Evolutionary conservation across 2,329 filamentous ascomycete species (phyloP).

Genomic region (Macrophomina pseudophaseolina): DNA sequence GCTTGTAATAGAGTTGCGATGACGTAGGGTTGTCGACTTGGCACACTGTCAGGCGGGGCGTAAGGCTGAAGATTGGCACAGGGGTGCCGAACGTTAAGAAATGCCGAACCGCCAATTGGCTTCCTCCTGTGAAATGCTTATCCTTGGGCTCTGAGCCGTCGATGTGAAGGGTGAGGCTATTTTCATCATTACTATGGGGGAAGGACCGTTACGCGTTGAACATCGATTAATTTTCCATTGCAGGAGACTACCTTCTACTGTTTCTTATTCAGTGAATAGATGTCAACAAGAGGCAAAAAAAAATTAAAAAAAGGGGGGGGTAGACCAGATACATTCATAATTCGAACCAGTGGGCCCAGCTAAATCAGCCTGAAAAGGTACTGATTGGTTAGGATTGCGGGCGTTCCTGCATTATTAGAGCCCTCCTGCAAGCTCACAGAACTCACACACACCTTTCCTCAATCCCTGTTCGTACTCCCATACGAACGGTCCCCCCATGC

Average conservation of each 20-base stretch:
- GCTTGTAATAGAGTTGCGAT: constrained; percentile 5
- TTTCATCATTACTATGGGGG: too few species aligned
- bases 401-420: background rate
- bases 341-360: too few species aligned
- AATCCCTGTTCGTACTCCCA: constrained; percentile 60
- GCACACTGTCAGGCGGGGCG: background rate
- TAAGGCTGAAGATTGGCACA: constrained; percentile 24
- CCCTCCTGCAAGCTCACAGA: constrained; percentile 32
- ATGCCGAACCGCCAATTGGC: constrained; percentile 9
- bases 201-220: too few species aligned
- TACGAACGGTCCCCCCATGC: constrained; percentile 53
- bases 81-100: background rate
- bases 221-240: too few species aligned
- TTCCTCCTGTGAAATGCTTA: background rate
- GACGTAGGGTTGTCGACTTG: constrained; percentile 6
- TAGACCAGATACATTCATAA: too few species aligned
- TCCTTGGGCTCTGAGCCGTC: too few species aligned
- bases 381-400: background rate
- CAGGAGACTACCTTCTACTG: too few species aligned
- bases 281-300: too few species aligned
- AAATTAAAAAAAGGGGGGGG: too few species aligned
- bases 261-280: too few species aligned
- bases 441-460: constrained; percentile 52
- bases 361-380: too few species aligned
- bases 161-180: too few species aligned